Conservation (phyloP, 2,329 filamentous ascomycete genomes). For the Xylariomycetidae sp. region DNA sequence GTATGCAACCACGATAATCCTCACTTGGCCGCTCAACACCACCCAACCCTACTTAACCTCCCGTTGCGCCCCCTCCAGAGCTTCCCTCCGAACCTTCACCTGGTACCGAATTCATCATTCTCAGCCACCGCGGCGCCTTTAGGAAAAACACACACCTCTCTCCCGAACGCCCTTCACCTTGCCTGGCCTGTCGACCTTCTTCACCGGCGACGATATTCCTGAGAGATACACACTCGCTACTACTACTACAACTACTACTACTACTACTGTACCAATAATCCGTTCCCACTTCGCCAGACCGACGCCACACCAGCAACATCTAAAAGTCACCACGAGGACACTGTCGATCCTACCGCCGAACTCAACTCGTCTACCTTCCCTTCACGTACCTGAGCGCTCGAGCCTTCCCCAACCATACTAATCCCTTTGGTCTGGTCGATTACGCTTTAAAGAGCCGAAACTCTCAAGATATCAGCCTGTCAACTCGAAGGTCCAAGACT, state of each 20-base stretch:
- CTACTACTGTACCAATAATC: too few species aligned
- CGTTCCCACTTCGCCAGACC: too few species aligned
- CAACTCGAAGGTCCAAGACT: too few species aligned
- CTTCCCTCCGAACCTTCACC: conserved; percentile 1
- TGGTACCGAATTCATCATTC: background rate
- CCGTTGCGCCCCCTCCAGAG: conserved; percentile 2
- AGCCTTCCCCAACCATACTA: conserved; percentile 8
- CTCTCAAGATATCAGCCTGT: conserved; percentile 24
- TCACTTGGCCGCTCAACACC: conserved; percentile 8
- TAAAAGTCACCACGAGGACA: conserved; percentile 8
- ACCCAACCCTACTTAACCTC: conserved; percentile 12
- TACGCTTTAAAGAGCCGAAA: conserved; percentile 19
- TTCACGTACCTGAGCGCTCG: conserved; percentile 17
- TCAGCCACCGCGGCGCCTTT: background rate
- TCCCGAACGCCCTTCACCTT: too few species aligned
- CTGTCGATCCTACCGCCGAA: conserved; percentile 6
- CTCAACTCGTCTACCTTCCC: conserved; percentile 12
- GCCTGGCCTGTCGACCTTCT: too few species aligned
- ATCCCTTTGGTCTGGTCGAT: conserved; percentile 8
- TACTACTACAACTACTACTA: too few species aligned
- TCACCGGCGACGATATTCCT: too few species aligned
- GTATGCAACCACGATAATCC: conserved; percentile 12
- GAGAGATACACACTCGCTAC: too few species aligned
- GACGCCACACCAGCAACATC: too few species aligned
- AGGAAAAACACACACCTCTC: too few species aligned